Base-by-base conservation (phyloP, 2,329 filamentous ascomycete species). In the Xylaria sp. region DNA sequence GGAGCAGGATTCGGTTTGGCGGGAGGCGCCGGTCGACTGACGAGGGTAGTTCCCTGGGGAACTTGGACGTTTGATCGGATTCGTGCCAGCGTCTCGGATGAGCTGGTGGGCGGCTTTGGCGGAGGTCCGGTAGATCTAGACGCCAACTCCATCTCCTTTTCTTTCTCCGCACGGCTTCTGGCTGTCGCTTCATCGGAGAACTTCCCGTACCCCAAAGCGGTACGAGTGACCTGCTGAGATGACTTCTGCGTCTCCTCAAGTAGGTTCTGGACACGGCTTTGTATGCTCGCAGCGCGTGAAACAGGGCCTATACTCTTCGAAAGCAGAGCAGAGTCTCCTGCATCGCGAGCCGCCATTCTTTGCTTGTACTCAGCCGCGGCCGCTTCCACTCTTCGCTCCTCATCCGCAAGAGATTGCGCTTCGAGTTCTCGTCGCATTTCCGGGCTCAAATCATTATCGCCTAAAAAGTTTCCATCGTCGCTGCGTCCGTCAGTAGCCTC, bases 391-490 rank as follows among this genome's bases (percentile, higher is more conserved):
- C 94, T 85, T 68, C 86, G 88, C 74, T 99, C 94, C 76, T 99
- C 94, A 70, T 94, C 87, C 16, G 87, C 88, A 1, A 97, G 80
- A 58, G 87, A 85, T 57, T 87, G 80, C 18, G 92, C 87, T 74
- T 99, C 94, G 13, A 96, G 80, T 71, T 99, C 94, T 37, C 94
- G 88, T 54, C 91, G 87, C 79, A 94, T 89, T 73, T 97, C 93
- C 0, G 93, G 91, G 0, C 91, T 86, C 70, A 96, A 75, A 55
- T 90, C 87, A 1, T 81, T 81, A 54, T 90, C 86, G 30, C 87
- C 83, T 11, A 84, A 76, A 0, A 82, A 80, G 51, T 83, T 79
- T 4, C 86, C 84, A 65, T 89, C 85, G 68, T 92, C 88, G 66
- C 82, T 88, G 53, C 81, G 79, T 44, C 82, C 83, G 59, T 87